Conservation (phyloP, 345 rosid genomes). For the Acer yangbiense region DNA sequence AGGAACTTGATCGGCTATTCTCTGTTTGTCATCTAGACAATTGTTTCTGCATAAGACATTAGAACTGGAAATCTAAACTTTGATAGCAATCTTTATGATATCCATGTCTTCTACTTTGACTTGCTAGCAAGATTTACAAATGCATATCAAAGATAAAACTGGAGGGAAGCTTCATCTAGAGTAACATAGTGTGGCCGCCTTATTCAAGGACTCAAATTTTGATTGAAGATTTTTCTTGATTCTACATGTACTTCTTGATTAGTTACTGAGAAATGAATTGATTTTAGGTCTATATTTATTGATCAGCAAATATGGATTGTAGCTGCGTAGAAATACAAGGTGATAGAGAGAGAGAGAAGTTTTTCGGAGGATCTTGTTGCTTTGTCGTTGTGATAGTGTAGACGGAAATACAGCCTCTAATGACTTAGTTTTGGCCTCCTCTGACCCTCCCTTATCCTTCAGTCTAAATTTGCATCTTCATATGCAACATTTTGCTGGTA, state of each 20-base stretch:
- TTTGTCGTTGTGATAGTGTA: background rate
- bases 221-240: background rate
- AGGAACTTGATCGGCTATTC: background rate
- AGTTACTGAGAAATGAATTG: background rate
- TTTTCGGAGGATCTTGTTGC: background rate
- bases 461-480: background rate
- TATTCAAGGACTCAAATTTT: background rate
- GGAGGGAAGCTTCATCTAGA: too few species aligned
- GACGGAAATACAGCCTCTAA: too few species aligned
- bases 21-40: background rate
- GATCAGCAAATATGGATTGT: background rate
- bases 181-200: too few species aligned
- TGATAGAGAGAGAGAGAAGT: too few species aligned
- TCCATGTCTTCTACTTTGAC: background rate
- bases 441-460: background rate
- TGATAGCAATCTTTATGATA: background rate
- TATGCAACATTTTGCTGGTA: background rate
- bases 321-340: background rate
- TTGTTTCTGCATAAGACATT: background rate
- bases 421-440: background rate
- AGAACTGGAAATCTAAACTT: background rate
- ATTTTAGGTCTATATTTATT: background rate
- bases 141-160: background rate
- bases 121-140: background rate
- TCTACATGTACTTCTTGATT: background rate